Evolutionary conservation across 2,329 filamentous ascomycete genomes (phyloP), one percentile per base, ranked within the genome.

Genomic region (Colletotrichum tamarilloi): DNA sequence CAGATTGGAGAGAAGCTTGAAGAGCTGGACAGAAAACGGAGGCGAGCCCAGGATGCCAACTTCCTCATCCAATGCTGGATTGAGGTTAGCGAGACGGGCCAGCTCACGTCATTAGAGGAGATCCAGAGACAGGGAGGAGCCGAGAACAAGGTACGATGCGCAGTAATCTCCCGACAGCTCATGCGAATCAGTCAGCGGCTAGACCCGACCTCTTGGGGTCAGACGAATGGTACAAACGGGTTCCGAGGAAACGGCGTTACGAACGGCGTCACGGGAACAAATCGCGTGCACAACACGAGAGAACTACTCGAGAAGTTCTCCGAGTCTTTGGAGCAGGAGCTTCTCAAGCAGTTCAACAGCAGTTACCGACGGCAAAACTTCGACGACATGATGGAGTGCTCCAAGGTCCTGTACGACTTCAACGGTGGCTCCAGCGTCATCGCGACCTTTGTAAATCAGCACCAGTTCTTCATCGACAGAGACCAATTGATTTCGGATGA

Each of bases 391-490:
- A 93, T 94, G 85, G 97, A 98, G 81, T 99, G 97, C 81, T 94
- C 97, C 67, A 94, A 94, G 79, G 97, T 98, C 55, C 87, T 99
- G 75, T 90, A 97, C 80, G 97, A 98, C 83, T 99, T 99, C 87
- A 98, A 96, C 81, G 95, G 97, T 65, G 97, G 97, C 64, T 92
- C 95, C 70, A 98, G 95, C 81, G 97, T 98, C 73, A 97, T 98
- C 82, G 96, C 94, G 16, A 88, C 96, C 12, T 99, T 98, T 82
- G 96, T 99, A 80, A 99, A 99, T 80, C 97, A 99, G 82, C 97
- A 99, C 84, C 95, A 98, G 79, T 99, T 99, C 88, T 99, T 99
- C 84, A 98, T 99, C 79, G 97, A 98, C 80, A 90, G 95, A 30
- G 97, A 95, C 77, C 96, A 98, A 81, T 87, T 99, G 70, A 92